phyloP scores from a whole-genome alignment of 1,284 basidiomycete genomes.

The Austropuccinia psidii region DNA sequence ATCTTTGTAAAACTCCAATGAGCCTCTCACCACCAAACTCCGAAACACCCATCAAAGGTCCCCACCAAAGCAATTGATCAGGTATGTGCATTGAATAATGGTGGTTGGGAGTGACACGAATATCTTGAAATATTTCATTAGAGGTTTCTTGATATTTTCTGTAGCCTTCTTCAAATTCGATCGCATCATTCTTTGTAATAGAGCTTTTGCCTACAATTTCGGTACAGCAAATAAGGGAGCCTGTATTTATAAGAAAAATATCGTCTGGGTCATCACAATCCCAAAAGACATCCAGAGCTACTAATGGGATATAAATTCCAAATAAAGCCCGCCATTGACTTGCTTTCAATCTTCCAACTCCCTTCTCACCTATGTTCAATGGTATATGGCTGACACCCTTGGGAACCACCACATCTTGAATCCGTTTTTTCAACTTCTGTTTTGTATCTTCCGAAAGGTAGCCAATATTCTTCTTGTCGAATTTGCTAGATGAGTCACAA shows the following conservation, averaged over 20 bases:
- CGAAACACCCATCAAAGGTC: conserved; percentile 28
- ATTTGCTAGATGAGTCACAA: too few relatives aligned
- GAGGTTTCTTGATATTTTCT: conserved; percentile 24
- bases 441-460: too few relatives aligned
- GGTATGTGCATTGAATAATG: conserved; percentile 38
- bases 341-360: conserved; percentile 9
- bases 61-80: conserved; percentile 34
- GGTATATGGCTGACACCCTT: background rate
- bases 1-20: conserved; percentile 35
- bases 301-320: conserved; percentile 30
- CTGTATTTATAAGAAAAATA: background rate
- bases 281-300: conserved; percentile 1
- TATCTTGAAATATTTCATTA: conserved; percentile 16
- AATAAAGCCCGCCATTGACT: conserved; percentile 4
- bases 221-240: conserved; percentile 34
- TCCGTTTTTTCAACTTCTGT: too few relatives aligned
- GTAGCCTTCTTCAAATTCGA: conserved; percentile 14
- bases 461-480: too few relatives aligned
- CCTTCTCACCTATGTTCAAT: background rate
- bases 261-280: background rate
- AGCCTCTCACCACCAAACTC: conserved; percentile 35
- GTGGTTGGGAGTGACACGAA: conserved; percentile 34
- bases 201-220: conserved; percentile 26
- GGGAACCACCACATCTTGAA: background rate
- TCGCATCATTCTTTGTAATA: background rate